Percentiles rank a stretch among this genome's conserved stretches.
Conservation (phyloP, 2,329 filamentous ascomycete species). For the Neurospora crassa region DNA sequence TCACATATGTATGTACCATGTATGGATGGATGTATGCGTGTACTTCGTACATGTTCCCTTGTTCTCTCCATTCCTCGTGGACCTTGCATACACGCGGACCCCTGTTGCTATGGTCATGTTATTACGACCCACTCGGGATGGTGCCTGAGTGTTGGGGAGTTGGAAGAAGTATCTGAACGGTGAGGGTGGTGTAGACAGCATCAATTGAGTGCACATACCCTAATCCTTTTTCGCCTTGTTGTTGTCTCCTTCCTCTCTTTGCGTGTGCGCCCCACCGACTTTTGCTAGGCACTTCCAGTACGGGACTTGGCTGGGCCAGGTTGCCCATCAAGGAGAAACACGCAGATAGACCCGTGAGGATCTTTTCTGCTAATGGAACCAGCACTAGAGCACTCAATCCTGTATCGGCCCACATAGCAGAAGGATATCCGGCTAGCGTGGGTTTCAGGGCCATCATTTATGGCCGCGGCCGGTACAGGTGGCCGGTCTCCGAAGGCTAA, state of each 20-base stretch:
- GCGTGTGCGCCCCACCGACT: background rate
- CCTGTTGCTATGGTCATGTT: background rate
- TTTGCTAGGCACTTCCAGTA: background rate
- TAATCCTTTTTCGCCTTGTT: background rate
- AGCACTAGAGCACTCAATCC: constrained; percentile 3
- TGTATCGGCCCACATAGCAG: constrained; percentile 18
- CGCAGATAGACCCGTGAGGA: background rate
- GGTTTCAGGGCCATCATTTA: constrained; percentile 5
- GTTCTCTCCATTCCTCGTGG: background rate
- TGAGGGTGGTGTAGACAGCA: background rate
- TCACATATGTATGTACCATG: background rate
- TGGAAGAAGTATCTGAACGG: background rate
- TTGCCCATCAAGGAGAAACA: background rate
- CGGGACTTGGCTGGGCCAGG: background rate
- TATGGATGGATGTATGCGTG: background rate
- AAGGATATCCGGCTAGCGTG: constrained; percentile 16
- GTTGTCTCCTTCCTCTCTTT: background rate
- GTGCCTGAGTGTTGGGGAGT: background rate
- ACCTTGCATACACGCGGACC: background rate
- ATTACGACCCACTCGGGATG: background rate
- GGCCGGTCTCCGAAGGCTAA: constrained; percentile 1
- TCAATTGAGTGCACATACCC: background rate
- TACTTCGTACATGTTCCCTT: background rate
- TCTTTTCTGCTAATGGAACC: background rate
- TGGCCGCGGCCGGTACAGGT: constrained; percentile 14